Conservation (phyloP, 208 protist genomes). For the Wallacemonas collosoma region DNA sequence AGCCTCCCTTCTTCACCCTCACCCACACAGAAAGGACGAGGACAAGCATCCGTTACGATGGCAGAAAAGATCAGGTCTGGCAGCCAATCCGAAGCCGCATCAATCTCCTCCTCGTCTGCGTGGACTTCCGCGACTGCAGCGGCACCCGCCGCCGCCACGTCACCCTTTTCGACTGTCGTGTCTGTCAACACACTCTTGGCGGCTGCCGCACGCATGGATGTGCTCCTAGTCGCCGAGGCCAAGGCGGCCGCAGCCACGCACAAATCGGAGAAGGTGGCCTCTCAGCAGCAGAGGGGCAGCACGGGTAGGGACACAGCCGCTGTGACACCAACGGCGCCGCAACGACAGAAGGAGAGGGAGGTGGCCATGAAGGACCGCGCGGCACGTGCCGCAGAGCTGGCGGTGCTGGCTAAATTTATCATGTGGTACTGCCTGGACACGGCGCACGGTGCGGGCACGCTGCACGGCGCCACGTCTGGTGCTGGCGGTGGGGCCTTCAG, state of each 20-base stretch:
- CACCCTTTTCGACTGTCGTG: slow-evolving; percentile 1
- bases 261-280: not conserved
- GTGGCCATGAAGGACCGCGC: not conserved
- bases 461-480: slow-evolving; percentile 1
- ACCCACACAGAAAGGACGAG: too few species aligned
- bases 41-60: not conserved
- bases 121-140: not conserved
- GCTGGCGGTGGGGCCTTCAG: slow-evolving; percentile 3
- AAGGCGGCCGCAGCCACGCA: slow-evolving; percentile 9
- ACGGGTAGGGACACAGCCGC: not conserved
- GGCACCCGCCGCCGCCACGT: not conserved
- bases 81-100: not conserved
- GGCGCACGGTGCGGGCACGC: slow-evolving; percentile 19
- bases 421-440: slow-evolving; percentile 64
- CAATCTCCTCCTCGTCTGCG: not conserved
- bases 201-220: slow-evolving; percentile 14
- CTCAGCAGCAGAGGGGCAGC: not conserved
- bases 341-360: not conserved
- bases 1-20: not conserved
- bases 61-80: not conserved
- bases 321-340: not conserved
- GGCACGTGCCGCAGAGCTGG: not conserved
- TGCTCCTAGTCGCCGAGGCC: slow-evolving; percentile 14
- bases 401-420: slow-evolving; percentile 33
- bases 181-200: slow-evolving; percentile 13